These are phyloP conservation scores for Aspergillus cejpii DNA, from an alignment of 2,329 filamentous ascomycete genomes.

Conservation along the genomic window DNA sequence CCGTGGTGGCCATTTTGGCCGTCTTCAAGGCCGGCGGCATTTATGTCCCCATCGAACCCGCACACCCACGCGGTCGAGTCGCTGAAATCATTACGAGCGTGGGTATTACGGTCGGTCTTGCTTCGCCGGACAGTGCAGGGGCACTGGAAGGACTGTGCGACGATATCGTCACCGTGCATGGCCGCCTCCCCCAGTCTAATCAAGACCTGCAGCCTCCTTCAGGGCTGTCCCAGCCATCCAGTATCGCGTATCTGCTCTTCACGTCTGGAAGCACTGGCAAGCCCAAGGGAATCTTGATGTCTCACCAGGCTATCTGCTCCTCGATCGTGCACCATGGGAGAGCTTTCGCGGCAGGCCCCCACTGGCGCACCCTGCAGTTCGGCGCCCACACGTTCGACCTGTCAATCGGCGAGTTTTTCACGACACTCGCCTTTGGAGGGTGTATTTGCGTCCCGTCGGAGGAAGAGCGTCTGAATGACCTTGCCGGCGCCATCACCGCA, in stretches of 20 bases:
- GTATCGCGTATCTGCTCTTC: too few relatives aligned
- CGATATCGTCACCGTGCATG: background rate
- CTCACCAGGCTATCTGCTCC: background rate
- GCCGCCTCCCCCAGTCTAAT: too few relatives aligned
- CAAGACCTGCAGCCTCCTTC: too few relatives aligned
- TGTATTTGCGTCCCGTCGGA: constrained; percentile 29
- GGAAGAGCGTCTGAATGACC: constrained; percentile 39
- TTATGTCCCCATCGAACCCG: background rate
- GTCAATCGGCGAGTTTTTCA: constrained; percentile 10
- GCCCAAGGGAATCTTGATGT: background rate
- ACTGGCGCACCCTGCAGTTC: background rate
- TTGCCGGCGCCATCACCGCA: constrained; percentile 47
- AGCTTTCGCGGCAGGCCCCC: background rate
- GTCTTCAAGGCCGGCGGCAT: background rate
- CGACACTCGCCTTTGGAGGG: constrained; percentile 11
- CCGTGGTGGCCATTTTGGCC: background rate
- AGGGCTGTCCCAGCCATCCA: too few relatives aligned
- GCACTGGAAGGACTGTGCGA: background rate
- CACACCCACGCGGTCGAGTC: background rate
- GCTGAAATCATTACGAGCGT: background rate
- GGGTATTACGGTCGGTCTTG: background rate
- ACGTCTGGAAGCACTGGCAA: background rate
- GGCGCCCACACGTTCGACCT: background rate
- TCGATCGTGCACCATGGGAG: background rate
- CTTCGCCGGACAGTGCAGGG: background rate